Conservation (phyloP, 2,329 filamentous ascomycete genomes). For the Penicillium janthinellum region DNA sequence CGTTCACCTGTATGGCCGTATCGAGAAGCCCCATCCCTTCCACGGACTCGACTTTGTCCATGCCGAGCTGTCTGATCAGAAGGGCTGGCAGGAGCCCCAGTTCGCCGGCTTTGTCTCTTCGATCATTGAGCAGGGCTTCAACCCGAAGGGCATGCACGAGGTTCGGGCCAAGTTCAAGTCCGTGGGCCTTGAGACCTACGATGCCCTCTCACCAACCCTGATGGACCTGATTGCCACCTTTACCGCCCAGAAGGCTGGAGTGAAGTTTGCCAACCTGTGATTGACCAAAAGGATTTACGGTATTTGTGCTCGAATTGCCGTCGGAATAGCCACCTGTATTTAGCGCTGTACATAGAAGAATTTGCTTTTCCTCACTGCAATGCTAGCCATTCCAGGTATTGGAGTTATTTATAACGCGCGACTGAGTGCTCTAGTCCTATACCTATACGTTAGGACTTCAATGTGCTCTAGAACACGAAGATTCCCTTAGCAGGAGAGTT, state of each 20-base stretch:
- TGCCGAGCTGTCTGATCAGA: constrained; percentile 59
- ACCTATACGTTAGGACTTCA: too few relatives aligned
- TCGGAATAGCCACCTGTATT: neutral
- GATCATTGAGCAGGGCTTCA: constrained; percentile 68
- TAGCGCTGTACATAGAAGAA: neutral
- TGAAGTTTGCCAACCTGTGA: constrained; percentile 31
- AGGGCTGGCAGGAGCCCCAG: constrained; percentile 72
- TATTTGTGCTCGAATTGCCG: neutral
- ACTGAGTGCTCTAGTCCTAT: too few relatives aligned
- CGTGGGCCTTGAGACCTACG: constrained; percentile 63
- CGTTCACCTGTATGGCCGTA: constrained; percentile 65
- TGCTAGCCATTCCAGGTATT: neutral
- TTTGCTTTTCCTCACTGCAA: neutral
- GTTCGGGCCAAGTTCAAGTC: constrained; percentile 57
- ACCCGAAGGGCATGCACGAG: constrained; percentile 56
- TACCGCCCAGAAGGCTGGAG: constrained; percentile 53
- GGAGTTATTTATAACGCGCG: too few relatives aligned
- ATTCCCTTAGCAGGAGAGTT: too few relatives aligned
- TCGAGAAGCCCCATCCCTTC: constrained; percentile 66
- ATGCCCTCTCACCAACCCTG: constrained; percentile 61
- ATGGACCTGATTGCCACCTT: constrained; percentile 65
- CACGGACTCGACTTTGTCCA: constrained; percentile 71
- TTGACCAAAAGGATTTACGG: neutral
- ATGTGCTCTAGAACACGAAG: too few relatives aligned
- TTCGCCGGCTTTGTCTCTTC: constrained; percentile 69